Evolutionary conservation across 164 flowering plant genomes (phyloP), one percentile per base, ranked within the genome.

Genomic region (Euptelea pleiosperma): DNA sequence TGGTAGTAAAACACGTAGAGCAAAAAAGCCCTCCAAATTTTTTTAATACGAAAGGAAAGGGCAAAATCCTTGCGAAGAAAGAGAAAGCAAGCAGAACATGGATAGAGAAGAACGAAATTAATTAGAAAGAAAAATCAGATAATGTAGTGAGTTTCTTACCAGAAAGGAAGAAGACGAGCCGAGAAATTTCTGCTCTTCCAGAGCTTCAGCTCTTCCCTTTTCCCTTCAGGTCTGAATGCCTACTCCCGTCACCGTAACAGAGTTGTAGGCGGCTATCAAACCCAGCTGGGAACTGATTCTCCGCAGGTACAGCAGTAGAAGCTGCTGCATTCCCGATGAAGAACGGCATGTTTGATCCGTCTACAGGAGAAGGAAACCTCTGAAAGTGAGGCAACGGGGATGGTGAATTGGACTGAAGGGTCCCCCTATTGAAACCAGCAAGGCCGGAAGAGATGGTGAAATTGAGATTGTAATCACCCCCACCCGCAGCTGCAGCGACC

Each of bases 351-450:
- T 61, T 64, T 55, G 82, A 46, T 60, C 89, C 86, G 47, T 82
- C 89, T 22, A 70, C 55, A 30, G 78, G 52, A 59, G 84, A 58
- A 39, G 78, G 43, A 55, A 77, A 79, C 89, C 96, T 93, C 84
- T 87, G 93, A 60, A 76, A 68, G 46, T n/a, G 89, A 72, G 88
- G 83, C 60, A 81, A 65, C 56, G 74, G 65, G 62, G 86, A 70
- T 57, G 83, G 67, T 62, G 77, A 83, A 88, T 93, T 93, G 97
- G 99, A 90, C 97, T 93, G 99, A 93, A 93, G 97, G 99, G 98
- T 89, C 98, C 97, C 98, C 98, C 98, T 84, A 73, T 80, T 79
- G 67, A 61, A 81, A 65, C 89, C 88, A 63, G 86, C 74, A 66
- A 75, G 68, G 71, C 81, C 64, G 65, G 77, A 72, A 62, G 95